Evolutionary conservation across 257 asterid genomes (phyloP), one percentile per base, ranked within the genome.

Genomic region (Paraleonurus japonicus): DNA sequence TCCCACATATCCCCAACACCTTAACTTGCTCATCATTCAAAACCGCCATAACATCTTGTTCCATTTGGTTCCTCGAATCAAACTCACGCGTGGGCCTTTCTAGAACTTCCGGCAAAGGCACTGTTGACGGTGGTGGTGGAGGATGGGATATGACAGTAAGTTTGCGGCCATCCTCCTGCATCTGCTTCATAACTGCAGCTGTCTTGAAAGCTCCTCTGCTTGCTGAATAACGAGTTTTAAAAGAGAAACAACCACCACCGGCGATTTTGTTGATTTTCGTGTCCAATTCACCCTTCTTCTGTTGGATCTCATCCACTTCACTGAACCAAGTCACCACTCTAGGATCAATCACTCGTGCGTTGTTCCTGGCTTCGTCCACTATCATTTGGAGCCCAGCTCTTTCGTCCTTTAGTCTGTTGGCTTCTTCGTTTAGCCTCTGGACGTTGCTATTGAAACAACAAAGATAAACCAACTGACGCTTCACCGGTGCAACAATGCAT

Each of bases 1-100:
- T n/a, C n/a, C n/a, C n/a, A n/a, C n/a, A n/a, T 73, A 73, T 64
- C 37, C 72, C 72, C 0, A 73, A 4, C 26, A 53, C 24, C 16
- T 37, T 53, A n/a, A 65, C 66, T 0, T 24, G 5, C 0, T 4
- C 39, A 24, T 19, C 12, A 16, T 9, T 53, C 57, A 63, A 11
- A 10, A 19, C 3, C 11, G 0, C 4, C 58, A 73, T 64, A 20
- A 73, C 9, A 0, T 64, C 59, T 3, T 53, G 35, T 17, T 64
- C 60, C 11, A 54, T 64, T 1, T 35, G 9, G 3, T 63, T 73
- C 11, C 77, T 73, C 0, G 77, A 35, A 4, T 65, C 32, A 12
- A 55, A 65, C 55, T 73, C 67, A 23, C 0, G 1, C 1, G 30
- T 22, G 12, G 45, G 0, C 2, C 22, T 5, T 17, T 8, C 22